Conservation (phyloP, 2,329 filamentous ascomycete species). For the Biscogniauxia sp. region DNA sequence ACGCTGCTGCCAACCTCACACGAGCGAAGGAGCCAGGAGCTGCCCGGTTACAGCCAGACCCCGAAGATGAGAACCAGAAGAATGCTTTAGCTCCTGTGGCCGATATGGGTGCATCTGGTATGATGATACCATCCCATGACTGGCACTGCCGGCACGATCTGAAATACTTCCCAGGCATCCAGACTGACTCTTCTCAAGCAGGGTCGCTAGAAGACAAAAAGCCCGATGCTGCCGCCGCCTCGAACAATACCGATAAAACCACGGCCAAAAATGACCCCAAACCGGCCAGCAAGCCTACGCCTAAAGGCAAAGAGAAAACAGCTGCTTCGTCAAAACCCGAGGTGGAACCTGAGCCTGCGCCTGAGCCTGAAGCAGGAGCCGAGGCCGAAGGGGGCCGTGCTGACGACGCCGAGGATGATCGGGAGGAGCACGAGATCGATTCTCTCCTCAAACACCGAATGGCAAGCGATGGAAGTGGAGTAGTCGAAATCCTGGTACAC, state of each 20-base stretch:
- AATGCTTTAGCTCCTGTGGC: slow-evolving; percentile 24
- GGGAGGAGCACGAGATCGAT: slow-evolving; percentile 27
- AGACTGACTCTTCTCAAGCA: not conserved
- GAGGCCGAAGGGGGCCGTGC: slow-evolving; percentile 1
- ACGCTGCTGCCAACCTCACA: slow-evolving; percentile 14
- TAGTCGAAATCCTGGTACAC: slow-evolving; percentile 32
- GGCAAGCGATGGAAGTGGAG: slow-evolving; percentile 17
- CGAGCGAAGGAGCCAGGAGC: slow-evolving; percentile 19
- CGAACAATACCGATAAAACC: not conserved
- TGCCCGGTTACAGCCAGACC: slow-evolving; percentile 10
- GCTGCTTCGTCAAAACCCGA: slow-evolving; percentile 2
- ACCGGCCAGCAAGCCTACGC: slow-evolving; percentile 1
- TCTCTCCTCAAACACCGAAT: slow-evolving; percentile 28
- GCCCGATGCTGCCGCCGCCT: not conserved
- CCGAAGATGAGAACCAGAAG: slow-evolving; percentile 9
- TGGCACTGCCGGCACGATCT: not conserved
- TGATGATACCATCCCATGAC: not conserved
- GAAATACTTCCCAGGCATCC: not conserved
- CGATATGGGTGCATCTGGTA: slow-evolving; percentile 29
- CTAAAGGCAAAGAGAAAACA: slow-evolving; percentile 17
- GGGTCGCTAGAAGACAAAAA: not conserved
- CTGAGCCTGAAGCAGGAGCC: not conserved
- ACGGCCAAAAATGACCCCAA: slow-evolving; percentile 4
- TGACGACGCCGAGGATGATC: slow-evolving; percentile 15
- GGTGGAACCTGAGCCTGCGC: not conserved